Conservation (phyloP, 805 yeast genomes). For the Yarrowia osloensis region DNA sequence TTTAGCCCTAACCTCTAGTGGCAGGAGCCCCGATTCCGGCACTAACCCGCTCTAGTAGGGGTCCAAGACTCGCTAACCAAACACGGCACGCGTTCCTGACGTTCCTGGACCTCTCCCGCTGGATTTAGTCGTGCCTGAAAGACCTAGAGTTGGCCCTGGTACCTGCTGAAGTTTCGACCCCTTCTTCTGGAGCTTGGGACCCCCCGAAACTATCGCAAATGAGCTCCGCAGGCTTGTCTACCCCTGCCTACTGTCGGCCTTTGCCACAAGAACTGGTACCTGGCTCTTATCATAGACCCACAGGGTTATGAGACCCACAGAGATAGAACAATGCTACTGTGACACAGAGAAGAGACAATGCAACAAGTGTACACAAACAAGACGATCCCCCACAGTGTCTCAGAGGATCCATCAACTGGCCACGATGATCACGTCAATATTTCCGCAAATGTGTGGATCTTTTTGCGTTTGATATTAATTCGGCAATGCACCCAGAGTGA, state of each 20-base stretch:
- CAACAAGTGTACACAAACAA: too few species aligned
- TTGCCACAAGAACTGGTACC: too few species aligned
- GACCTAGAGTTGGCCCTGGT: neutral
- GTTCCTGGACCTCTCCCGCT: neutral
- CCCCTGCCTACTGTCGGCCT: too few species aligned
- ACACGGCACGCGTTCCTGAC: slow-evolving; percentile 22
- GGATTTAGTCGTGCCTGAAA: neutral
- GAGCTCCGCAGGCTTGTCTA: too few species aligned
- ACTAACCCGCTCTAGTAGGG: neutral
- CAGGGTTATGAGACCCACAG: too few species aligned
- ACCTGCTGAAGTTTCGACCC: neutral
- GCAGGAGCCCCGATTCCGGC: neutral
- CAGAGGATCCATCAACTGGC: neutral
- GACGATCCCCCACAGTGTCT: neutral
- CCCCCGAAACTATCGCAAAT: too few species aligned
- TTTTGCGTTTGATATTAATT: neutral
- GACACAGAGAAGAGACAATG: too few species aligned
- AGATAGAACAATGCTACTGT: too few species aligned
- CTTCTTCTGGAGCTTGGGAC: too few species aligned
- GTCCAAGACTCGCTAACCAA: neutral
- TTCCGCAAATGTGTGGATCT: neutral
- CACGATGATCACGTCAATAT: neutral
- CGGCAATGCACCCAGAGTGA: neutral
- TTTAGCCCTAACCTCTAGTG: slow-evolving; percentile 2
- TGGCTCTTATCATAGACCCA: too few species aligned